Percentiles rank a stretch among this genome's conserved stretches.
Evolutionary conservation across 805 yeast species (phyloP).

Genomic region (Candida andamanensis): DNA sequence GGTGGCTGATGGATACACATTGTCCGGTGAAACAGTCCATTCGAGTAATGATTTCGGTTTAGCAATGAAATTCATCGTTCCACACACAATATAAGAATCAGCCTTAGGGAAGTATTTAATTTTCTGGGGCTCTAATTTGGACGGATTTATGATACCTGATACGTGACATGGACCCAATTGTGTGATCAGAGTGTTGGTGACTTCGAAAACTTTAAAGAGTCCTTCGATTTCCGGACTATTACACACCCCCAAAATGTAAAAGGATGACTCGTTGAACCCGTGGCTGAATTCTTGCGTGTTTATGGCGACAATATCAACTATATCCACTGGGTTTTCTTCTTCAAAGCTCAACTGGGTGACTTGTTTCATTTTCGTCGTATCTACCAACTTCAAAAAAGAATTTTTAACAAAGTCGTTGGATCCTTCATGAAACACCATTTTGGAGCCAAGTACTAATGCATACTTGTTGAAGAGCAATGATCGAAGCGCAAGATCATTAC

Average conservation of each 20-base stretch:
- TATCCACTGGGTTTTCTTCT: constrained; percentile 10
- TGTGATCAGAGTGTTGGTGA: constrained; percentile 8
- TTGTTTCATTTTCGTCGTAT: constrained; percentile 11
- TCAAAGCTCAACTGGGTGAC: constrained; percentile 9
- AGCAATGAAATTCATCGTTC: constrained; percentile 13
- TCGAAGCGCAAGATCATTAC: constrained; percentile 15
- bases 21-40: constrained; percentile 11
- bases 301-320: constrained; percentile 15
- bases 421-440: constrained; percentile 10
- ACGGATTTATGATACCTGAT: constrained; percentile 9
- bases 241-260: constrained; percentile 13
- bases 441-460: constrained; percentile 15
- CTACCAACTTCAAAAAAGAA: constrained; percentile 14
- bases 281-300: constrained; percentile 1
- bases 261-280: constrained; percentile 3
- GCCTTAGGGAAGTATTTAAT: too few species aligned
- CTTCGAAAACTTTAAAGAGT: constrained; percentile 9
- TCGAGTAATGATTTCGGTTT: constrained; percentile 4
- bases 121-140: constrained; percentile 10
- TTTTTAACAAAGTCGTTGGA: constrained; percentile 11
- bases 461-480: constrained; percentile 9
- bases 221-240: constrained; percentile 9
- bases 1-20: constrained; percentile 9
- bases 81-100: constrained; percentile 13
- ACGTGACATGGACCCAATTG: constrained; percentile 8